Base-by-base conservation (phyloP, 1,284 basidiomycete species). In the Tylopilus sp. region DNA sequence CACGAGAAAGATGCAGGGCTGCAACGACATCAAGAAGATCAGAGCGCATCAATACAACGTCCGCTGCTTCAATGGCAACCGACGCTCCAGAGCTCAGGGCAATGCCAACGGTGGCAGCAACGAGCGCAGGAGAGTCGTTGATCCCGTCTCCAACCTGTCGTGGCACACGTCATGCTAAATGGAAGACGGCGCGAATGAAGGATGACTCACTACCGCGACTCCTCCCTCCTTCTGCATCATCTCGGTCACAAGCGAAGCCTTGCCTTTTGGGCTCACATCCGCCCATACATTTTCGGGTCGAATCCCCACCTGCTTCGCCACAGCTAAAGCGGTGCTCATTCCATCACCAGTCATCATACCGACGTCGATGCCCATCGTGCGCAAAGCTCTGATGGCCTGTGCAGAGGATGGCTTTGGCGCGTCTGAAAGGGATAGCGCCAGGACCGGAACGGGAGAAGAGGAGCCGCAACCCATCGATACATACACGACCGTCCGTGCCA, bases 1-100 rank as follows among this genome's bases (percentile, higher is more conserved):
- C 75, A 41, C 82, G 81, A 10, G 94, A 92, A 44, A 99, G 85
- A 66, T 97, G 82, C 25, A 99, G 82, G 0, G 96, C 92, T 0
- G 96, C 93, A 51, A 98, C 93, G 48, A 99, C 97, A 66, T 99
- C 97, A 46, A 97, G 80, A 9, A 99, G 79, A 66, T 98, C 92
- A 6, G 90, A 89, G 47, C 92, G 88, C 91, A 99, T 97, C 51
- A 99, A 85, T 12, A 99, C 95, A 53, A 99, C 88, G 68, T 97
- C 93, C 8, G 97, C 97, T 0, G 97, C 96, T 73, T 98, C 96
- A 53, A 99, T 89, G 4, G 97, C 97, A 33, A 99, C 92, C 21
- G 93, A 95, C 6, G 97, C 95, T 19, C 97, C 97, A 0, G 92
- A 92, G 16, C 91, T 92, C 1, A 99, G 81, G 0, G 97, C 97